These are phyloP conservation scores for Ogataea salicorniae DNA, from an alignment of 805 yeast species.

Conservation along the genomic window DNA sequence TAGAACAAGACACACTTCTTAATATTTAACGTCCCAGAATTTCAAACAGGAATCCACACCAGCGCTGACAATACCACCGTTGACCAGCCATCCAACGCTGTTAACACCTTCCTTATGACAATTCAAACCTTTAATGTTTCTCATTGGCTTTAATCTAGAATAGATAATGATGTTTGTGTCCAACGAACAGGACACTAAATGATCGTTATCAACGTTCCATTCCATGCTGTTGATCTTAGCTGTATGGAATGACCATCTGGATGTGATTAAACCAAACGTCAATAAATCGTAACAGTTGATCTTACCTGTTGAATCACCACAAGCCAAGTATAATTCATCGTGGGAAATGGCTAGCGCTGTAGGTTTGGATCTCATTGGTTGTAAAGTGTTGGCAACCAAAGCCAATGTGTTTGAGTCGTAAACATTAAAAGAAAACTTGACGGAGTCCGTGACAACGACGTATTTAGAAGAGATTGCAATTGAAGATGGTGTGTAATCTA, in stretches of 20 bases:
- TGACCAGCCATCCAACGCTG: constrained; percentile 61
- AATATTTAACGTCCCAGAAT: constrained; percentile 50
- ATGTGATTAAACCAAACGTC: constrained; percentile 57
- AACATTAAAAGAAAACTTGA: constrained; percentile 35
- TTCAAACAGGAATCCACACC: constrained; percentile 83
- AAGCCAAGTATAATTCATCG: constrained; percentile 62
- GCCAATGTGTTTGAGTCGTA: constrained; percentile 26
- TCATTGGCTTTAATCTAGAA: constrained; percentile 72
- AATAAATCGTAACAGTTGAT: constrained; percentile 61
- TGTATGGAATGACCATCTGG: constrained; percentile 95
- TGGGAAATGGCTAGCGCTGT: constrained; percentile 66
- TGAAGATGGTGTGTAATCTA: constrained; percentile 40
- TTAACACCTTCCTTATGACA: constrained; percentile 89
- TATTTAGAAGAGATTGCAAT: constrained; percentile 38
- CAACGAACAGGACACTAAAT: constrained; percentile 71
- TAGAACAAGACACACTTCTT: no score
- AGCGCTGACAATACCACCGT: constrained; percentile 50
- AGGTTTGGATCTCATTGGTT: constrained; percentile 55
- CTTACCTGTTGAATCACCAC: constrained; percentile 85
- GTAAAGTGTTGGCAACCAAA: constrained; percentile 17
- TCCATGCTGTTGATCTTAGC: constrained; percentile 70
- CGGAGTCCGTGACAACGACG: constrained; percentile 47
- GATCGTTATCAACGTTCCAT: constrained; percentile 75
- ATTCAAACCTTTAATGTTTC: constrained; percentile 64
- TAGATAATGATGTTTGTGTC: constrained; percentile 81